A percentile compares a stretch with the other conserved stretches of the same genome.
Evolutionary conservation across 2,329 filamentous ascomycete species (phyloP).

Genomic region (Trichoderma sp.): DNA sequence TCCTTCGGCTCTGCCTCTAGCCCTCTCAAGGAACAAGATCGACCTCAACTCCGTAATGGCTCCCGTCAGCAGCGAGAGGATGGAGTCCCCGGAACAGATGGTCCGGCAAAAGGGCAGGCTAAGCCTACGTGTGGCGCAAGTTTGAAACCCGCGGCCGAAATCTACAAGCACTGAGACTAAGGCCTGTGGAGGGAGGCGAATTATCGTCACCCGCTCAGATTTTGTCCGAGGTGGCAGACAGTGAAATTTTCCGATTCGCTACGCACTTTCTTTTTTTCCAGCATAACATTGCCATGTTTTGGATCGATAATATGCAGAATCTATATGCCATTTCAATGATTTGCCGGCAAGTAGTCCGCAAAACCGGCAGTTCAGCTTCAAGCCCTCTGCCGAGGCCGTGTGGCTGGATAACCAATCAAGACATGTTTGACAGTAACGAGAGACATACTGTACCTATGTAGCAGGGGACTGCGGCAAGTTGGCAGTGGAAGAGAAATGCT

Average conservation of each 20-base stretch:
- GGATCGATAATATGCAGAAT: neutral
- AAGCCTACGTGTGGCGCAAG: neutral
- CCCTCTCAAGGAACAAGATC: neutral
- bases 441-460: neutral
- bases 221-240: neutral
- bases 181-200: neutral
- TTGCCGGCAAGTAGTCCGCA: neutral
- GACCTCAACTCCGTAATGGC: neutral
- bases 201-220: neutral
- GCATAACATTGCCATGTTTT: neutral
- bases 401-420: neutral
- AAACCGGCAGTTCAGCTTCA: neutral
- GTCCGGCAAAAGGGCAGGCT: constrained; percentile 1
- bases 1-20: neutral
- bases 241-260: neutral
- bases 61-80: neutral
- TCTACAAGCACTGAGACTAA: neutral
- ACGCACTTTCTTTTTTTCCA: neutral
- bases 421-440: neutral
- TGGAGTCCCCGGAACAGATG: constrained; percentile 6
- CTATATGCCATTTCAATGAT: neutral
- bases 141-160: neutral
- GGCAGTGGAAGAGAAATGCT: neutral
- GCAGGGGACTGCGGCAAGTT: neutral
- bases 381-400: neutral